Evolutionary conservation across 768 basidiomycete genomes (phyloP).

Genomic region (Auriscalpium microsporum): DNA sequence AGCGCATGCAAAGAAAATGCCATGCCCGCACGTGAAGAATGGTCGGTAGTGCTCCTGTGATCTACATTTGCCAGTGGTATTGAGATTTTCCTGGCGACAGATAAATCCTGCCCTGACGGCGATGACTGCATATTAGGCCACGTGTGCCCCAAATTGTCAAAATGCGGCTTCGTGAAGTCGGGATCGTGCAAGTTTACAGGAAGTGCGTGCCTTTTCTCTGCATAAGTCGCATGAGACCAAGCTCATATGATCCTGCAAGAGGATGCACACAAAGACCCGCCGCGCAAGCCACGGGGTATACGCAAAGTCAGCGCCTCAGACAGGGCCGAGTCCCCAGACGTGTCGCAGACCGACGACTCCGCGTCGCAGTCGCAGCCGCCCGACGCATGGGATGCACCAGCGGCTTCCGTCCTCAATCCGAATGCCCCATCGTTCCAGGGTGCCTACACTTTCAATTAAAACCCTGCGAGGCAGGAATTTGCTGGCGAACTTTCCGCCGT

Average conservation of each 20-base stretch:
- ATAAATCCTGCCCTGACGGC: conserved; percentile 20
- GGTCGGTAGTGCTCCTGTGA: conserved; percentile 11
- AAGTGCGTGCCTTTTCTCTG: background rate
- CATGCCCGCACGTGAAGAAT: conserved; percentile 24
- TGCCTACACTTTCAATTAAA: too few species aligned
- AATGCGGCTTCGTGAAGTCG: conserved; percentile 15
- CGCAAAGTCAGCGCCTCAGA: too few species aligned
- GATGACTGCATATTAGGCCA: conserved; percentile 29
- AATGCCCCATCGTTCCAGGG: too few species aligned
- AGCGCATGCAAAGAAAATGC: conserved; percentile 26
- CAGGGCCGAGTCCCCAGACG: too few species aligned
- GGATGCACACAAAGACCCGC: background rate
- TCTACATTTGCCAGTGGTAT: background rate
- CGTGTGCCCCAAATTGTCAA: conserved; percentile 28
- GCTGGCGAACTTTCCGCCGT: too few species aligned
- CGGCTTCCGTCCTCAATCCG: too few species aligned
- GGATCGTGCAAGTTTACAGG: background rate
- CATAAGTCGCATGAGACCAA: background rate
- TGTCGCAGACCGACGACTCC: too few species aligned
- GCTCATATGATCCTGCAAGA: background rate
- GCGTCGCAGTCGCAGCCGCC: too few species aligned
- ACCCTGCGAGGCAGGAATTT: too few species aligned
- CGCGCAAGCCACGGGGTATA: background rate
- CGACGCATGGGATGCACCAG: too few species aligned
- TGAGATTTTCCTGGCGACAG: background rate